Base-by-base conservation (phyloP, 225 moss, liverwort and hornwort species). In the Polytrichum commune region DNA sequence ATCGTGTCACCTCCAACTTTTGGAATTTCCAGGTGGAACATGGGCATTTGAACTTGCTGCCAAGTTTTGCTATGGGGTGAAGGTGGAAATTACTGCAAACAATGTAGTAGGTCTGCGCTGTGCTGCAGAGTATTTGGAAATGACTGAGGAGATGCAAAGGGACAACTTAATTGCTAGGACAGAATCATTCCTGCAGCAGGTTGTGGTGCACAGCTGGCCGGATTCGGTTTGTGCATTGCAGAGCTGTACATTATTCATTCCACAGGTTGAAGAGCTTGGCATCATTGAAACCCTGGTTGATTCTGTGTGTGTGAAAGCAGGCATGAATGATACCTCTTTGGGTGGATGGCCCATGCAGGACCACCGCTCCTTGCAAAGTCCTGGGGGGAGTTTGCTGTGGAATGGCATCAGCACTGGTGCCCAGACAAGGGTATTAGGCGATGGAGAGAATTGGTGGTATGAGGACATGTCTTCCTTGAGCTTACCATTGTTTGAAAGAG, bases 371-470 rank as follows among this genome's bases (percentile, higher is more conserved):
- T 62, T 86, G 57, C 87, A 87, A 64, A 77, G 77, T 27, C 89
- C 89, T 7, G 89, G 89, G 5, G 89, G 89, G 1, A 89, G 89
- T 75, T 69, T 89, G 67, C 30, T 89, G 18, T 89, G 89, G 89
- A 89, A 89, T 63, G 89, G 89, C 6, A 89, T 89, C 29, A 89
- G 89, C 72, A 89, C 89, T 1, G 89, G 89, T 8, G 89, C 86
- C 10, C 70, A 86, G 5, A 83, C 89, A 0, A 64, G 85, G 24
- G 75, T 57, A 13, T 74, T 71, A 8, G 80, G 74, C 58, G 80
- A 71, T 0, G 77, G 72, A 0, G 79, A 81, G 7, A 79, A 78
- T 63, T 90, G 89, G 89, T 90, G 89, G 89, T 87, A 76, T 5
- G 84, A 86, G 7, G 89, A 90, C 24, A 75, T 90, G 33, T 75